These are phyloP conservation scores for Aspergillus terreus DNA, from an alignment of 2,329 filamentous ascomycete genomes.

Conservation along the genomic window DNA sequence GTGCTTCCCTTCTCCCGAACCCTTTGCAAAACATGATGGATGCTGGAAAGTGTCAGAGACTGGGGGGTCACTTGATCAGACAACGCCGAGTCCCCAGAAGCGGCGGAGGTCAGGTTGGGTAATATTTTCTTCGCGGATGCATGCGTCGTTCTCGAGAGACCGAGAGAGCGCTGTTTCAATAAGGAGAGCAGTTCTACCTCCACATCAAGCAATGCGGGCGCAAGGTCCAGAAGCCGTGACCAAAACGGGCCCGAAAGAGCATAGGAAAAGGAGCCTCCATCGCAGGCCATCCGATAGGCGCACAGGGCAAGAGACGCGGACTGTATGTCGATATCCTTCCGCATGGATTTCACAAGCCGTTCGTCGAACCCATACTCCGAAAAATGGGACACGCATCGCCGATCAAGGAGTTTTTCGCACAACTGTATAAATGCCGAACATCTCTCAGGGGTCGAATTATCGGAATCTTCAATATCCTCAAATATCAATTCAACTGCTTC, in stretches of 20 bases:
- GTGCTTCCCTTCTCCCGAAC: constrained; percentile 29
- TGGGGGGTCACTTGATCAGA: constrained; percentile 26
- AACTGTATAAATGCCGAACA: constrained; percentile 55
- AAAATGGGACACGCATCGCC: constrained; percentile 51
- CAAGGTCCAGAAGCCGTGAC: constrained; percentile 28
- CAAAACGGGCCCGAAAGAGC: constrained; percentile 27
- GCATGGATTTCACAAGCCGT: constrained; percentile 61
- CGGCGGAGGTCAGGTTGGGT: constrained; percentile 19
- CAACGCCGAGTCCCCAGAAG: constrained; percentile 19
- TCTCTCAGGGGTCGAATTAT: constrained; percentile 44
- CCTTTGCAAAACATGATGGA: constrained; percentile 29
- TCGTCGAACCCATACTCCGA: constrained; percentile 69
- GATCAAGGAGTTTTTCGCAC: constrained; percentile 48
- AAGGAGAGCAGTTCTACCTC: constrained; percentile 27
- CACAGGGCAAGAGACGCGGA: constrained; percentile 29
- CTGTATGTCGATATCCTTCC: constrained; percentile 53
- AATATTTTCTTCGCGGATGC: constrained; percentile 24
- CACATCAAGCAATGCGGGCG: constrained; percentile 22
- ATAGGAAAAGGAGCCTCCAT: constrained; percentile 25
- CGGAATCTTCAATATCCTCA: constrained; percentile 54
- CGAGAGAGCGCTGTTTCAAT: constrained; percentile 16
- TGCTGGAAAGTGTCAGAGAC: constrained; percentile 30
- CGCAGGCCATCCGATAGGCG: constrained; percentile 29
- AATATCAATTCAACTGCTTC: constrained; percentile 55
- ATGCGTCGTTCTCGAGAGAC: constrained; percentile 30